phyloP scores from a whole-genome alignment of 176 grass and related monocot species.

The Raddia distichophylla region DNA sequence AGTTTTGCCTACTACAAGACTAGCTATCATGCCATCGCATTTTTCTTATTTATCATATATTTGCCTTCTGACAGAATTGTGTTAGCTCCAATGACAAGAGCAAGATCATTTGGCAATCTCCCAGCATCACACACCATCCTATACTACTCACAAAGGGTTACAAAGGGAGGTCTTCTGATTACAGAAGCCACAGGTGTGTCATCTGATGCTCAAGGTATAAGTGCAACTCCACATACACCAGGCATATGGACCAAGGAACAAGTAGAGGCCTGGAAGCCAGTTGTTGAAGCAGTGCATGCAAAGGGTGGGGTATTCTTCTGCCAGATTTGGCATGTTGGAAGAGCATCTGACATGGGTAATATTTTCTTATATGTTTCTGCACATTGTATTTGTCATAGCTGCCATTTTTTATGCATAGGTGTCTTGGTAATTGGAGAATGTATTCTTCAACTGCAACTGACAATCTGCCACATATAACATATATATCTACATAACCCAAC shows the following conservation, averaged over 20 bases:
- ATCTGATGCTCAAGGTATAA: conserved; percentile 40
- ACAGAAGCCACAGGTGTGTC: conserved; percentile 72
- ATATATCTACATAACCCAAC: no score
- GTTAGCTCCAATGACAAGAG: conserved; percentile 62
- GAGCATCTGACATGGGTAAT: conserved; percentile 61
- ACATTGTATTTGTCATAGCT: no score
- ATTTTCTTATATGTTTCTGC: not conserved
- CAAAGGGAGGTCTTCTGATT: conserved; percentile 55
- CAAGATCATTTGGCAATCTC: conserved; percentile 60
- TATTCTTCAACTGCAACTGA: no score
- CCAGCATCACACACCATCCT: conserved; percentile 51
- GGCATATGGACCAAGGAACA: conserved; percentile 75
- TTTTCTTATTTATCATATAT: not conserved
- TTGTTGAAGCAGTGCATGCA: conserved; percentile 67
- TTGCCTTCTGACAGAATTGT: conserved; percentile 48
- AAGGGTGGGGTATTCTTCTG: conserved; percentile 72
- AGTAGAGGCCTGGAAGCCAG: conserved; percentile 69
- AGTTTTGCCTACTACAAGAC: not conserved
- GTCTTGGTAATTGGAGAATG: no score
- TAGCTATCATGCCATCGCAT: not conserved
- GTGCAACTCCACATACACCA: conserved; percentile 36
- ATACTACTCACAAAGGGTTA: conserved; percentile 69
- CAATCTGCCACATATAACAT: no score
- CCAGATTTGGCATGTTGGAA: conserved; percentile 78
- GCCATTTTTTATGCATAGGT: no score